Evolutionary conservation across 2,329 filamentous ascomycete genomes (phyloP), one percentile per base, ranked within the genome.

Genomic region (Didymella sp.): DNA sequence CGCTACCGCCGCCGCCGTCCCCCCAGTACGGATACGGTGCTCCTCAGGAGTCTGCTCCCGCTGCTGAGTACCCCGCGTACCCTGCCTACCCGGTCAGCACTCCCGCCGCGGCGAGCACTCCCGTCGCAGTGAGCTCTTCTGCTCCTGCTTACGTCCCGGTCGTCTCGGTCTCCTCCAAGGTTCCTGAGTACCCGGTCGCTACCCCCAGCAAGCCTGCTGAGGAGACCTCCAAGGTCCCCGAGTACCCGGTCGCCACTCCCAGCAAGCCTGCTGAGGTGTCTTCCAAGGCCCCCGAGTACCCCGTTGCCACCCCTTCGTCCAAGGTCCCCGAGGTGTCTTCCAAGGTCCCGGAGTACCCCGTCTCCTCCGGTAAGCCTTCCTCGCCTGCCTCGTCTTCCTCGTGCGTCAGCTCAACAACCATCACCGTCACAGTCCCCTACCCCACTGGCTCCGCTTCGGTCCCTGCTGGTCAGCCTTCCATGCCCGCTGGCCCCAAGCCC

Each of bases 361-460:
- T 40, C 42, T 27, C 52, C 55, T 58, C 47, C 41, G 51, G 56
- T 59, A 59, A 59, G 56, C 56, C 56, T 47, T 51, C 58, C 41
- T 33, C 47, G 21, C 48, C 57, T 28, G 33, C 33, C 33, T 52
- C 52, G 28, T 40, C 48, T 24, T 41, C 64, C 46, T 62, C 63
- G 54, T 80, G 78, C 59, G 70, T 73, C 44, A 73, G 77, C 68
- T 79, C 76, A 67, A 69, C 71, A 56, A 81, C 79, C 61, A 70
- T 76, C 61, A 73, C 76, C 55, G 70, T 80, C 61, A 81, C 79
- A 41, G 65, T 81, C 60, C 73, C 71, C 24, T 67, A 70, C 68
- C 72, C 73, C 56, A 78, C 77, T 43, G 74, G 71, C 49, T 61
- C 61, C 35, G 35, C 35, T 9, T 38, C 35, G 17, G 35, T 38